Conservation (phyloP, 73 alveolate species). For the Tetrahymena thermophila region DNA sequence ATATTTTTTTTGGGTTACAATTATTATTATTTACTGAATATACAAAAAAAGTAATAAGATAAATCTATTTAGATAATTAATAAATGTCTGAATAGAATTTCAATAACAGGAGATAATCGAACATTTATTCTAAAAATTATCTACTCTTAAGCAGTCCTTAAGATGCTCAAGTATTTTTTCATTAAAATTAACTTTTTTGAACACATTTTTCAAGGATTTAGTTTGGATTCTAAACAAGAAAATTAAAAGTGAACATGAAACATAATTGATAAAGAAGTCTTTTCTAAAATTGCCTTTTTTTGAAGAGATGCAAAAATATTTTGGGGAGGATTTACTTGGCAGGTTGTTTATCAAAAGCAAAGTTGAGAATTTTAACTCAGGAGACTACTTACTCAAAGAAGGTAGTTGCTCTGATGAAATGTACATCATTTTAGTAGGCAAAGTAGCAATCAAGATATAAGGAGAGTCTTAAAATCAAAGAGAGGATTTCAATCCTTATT, state of each 20-base stretch:
- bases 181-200: neutral
- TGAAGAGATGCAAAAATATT: neutral
- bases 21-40: neutral
- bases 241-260: neutral
- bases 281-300: neutral
- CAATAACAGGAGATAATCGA: neutral
- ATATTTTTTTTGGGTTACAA: neutral
- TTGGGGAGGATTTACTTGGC: neutral
- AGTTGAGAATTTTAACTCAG: neutral
- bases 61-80: neutral
- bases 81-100: neutral
- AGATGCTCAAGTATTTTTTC: neutral
- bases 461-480: neutral
- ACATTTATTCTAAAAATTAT: neutral
- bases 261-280: neutral
- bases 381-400: neutral
- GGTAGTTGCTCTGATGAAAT: neutral
- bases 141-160: neutral
- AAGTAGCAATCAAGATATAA: neutral
- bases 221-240: neutral
- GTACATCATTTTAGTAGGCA: neutral
- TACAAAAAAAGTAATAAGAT: neutral
- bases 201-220: neutral
- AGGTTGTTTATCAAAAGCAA: neutral
- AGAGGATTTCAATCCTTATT: neutral